phyloP scores from a whole-genome alignment of 441 rosid species.

The Pelargonium cotyledonis region DNA sequence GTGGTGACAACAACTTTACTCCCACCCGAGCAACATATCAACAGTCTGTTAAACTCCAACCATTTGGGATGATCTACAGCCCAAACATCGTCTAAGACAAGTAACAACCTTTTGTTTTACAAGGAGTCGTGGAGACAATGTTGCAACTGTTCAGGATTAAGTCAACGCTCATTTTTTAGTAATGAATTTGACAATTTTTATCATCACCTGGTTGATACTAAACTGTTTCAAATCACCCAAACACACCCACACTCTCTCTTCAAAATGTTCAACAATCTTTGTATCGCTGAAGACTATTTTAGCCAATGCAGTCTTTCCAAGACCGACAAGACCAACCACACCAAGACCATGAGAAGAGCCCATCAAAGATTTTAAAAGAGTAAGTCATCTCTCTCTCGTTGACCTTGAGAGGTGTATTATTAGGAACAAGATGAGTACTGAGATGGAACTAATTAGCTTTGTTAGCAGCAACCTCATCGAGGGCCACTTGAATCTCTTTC shows the following conservation, averaged over 20 bases:
- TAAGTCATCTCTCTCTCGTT: background rate
- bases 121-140: no score
- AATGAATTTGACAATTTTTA: background rate
- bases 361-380: no score
- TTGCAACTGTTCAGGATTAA: no score
- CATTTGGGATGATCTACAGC: no score
- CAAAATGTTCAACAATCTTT: background rate
- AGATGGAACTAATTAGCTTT: background rate
- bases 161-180: background rate
- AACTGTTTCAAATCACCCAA: background rate
- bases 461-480: no score
- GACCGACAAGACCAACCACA: background rate
- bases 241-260: background rate
- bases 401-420: background rate
- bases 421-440: background rate
- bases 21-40: background rate
- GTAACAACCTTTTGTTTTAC: no score
- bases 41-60: no score
- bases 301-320: background rate
- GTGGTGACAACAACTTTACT: background rate
- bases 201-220: background rate
- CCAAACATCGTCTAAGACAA: no score
- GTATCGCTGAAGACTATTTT: background rate
- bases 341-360: no score
- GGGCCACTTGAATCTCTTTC: no score